Conservation (phyloP, 768 basidiomycete genomes). For the Termitomyces sp. region DNA sequence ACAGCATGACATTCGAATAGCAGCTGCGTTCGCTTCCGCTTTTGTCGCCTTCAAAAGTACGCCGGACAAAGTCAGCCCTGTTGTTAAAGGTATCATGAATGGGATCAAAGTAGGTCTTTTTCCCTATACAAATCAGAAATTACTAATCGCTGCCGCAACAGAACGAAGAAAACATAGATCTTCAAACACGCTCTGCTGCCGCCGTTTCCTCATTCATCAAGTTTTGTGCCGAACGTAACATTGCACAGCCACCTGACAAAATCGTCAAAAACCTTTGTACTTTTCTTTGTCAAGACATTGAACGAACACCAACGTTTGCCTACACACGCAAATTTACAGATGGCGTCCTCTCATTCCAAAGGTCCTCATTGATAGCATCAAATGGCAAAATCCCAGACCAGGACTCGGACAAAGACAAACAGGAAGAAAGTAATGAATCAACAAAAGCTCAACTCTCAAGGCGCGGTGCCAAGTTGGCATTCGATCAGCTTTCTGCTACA, state of each 20-base stretch:
- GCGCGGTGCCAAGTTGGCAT: conserved; percentile 83
- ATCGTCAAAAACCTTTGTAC: conserved; percentile 97
- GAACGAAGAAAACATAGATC: conserved; percentile 86
- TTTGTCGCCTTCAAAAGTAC: conserved; percentile 84
- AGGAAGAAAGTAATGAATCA: conserved; percentile 53
- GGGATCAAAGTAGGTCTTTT: conserved; percentile 78
- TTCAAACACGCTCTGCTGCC: conserved; percentile 85
- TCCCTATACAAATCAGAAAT: background rate
- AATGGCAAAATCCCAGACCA: conserved; percentile 35
- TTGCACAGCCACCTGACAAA: conserved; percentile 88
- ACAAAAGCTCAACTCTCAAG: conserved; percentile 70
- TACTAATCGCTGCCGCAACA: conserved; percentile 26
- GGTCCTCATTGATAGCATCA: conserved; percentile 30
- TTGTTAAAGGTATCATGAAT: conserved; percentile 97
- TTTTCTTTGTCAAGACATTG: conserved; percentile 90
- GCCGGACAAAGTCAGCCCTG: conserved; percentile 92
- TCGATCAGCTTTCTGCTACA: conserved; percentile 69
- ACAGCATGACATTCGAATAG: conserved; percentile 84
- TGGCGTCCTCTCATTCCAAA: conserved; percentile 78
- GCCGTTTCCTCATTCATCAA: conserved; percentile 88
- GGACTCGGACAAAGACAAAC: conserved; percentile 43
- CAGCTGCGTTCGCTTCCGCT: conserved; percentile 87
- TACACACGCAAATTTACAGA: conserved; percentile 56
- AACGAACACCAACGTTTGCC: conserved; percentile 87
- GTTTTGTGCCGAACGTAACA: conserved; percentile 72